Conservation (phyloP, 177 flowering plant genomes). For the Telopea speciosissima region DNA sequence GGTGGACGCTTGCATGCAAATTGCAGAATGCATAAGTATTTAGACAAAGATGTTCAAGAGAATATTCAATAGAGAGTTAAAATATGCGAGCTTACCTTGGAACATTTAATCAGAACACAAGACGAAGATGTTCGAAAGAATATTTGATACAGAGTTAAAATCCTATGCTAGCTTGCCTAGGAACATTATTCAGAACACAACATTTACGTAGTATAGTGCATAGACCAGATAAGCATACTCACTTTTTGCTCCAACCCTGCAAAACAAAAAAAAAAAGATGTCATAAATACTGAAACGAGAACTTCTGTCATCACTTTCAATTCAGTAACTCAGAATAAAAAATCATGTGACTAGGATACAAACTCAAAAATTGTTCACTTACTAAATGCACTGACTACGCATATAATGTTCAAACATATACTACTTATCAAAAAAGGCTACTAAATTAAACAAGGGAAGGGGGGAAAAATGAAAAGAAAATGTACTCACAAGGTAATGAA, state of each 20-base stretch:
- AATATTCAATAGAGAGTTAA: background rate
- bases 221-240: constrained; percentile 22
- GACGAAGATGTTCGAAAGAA: background rate
- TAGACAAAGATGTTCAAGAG: background rate
- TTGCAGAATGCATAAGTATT: background rate
- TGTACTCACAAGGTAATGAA: constrained; percentile 45
- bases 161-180: constrained; percentile 1
- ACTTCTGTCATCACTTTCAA: background rate
- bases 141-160: background rate
- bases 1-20: background rate
- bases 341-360: background rate
- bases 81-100: constrained; percentile 1
- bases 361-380: background rate
- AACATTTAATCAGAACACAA: background rate
- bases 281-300: constrained; percentile 9
- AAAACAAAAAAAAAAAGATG: constrained; percentile 6
- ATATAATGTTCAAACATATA: background rate
- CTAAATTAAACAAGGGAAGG: background rate
- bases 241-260: constrained; percentile 72
- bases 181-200: background rate
- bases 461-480: background rate
- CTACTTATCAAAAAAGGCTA: background rate
- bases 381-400: background rate
- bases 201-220: background rate
- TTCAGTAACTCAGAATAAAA: background rate